Conservation (phyloP, 495 filamentous ascomycete species). For the Trypethelium eluteriae region DNA sequence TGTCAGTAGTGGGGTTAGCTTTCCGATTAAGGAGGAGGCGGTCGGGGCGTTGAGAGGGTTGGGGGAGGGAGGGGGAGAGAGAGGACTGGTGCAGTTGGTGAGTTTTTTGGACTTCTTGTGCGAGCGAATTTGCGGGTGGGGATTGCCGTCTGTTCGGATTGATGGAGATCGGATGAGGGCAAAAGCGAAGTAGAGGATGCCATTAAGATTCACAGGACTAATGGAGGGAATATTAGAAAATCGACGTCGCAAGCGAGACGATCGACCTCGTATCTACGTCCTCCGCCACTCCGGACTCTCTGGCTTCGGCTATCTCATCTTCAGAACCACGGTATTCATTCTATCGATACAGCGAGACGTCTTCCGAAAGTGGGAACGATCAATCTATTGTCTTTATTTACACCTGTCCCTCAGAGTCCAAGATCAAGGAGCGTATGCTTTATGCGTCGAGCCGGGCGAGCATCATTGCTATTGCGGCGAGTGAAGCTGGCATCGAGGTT, state of each 20-base stretch:
- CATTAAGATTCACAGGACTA: neutral
- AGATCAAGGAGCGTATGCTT: constrained; percentile 90
- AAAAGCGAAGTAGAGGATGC: neutral
- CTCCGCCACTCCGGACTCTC: constrained; percentile 41
- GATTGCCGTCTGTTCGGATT: neutral
- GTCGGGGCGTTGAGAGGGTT: constrained; percentile 47
- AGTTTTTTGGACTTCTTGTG: constrained; percentile 26
- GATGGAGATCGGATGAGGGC: neutral
- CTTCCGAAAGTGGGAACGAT: neutral
- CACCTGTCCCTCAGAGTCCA: constrained; percentile 71
- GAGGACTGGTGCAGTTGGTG: constrained; percentile 73
- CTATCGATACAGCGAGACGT: constrained; percentile 62
- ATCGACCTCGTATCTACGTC: constrained; percentile 59
- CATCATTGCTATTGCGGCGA: constrained; percentile 59
- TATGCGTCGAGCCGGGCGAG: constrained; percentile 76
- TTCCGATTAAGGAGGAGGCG: constrained; percentile 63
- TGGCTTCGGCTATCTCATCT: constrained; percentile 59
- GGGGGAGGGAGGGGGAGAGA: constrained; percentile 40
- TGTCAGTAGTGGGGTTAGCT: constrained; percentile 40
- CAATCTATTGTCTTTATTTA: constrained; percentile 79
- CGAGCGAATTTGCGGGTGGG: neutral
- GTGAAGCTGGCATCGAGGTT: constrained; percentile 61
- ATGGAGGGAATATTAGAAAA: constrained; percentile 43
- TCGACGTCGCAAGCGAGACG: constrained; percentile 70
- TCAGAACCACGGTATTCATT: constrained; percentile 84